These are phyloP conservation scores for Viridothelium virens DNA, from an alignment of 495 filamentous ascomycete species.

Conservation along the genomic window DNA sequence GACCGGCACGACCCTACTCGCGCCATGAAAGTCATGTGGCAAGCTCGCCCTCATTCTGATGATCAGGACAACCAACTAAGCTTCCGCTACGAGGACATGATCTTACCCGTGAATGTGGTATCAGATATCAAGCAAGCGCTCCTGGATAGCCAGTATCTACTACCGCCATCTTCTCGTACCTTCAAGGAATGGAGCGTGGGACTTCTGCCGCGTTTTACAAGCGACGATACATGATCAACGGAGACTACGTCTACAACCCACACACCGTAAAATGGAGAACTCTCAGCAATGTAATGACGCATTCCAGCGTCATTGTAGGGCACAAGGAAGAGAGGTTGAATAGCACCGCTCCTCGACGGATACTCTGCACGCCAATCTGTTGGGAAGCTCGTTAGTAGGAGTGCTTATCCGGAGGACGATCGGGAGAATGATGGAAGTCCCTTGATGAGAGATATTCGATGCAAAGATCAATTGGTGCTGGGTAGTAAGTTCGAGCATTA, in stretches of 20 bases:
- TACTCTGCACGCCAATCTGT: too few relatives aligned
- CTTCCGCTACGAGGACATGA: slow-evolving; percentile 25
- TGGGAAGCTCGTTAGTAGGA: too few relatives aligned
- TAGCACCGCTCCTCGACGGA: too few relatives aligned
- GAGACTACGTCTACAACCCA: neutral
- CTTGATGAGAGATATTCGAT: too few relatives aligned
- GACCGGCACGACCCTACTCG: slow-evolving; percentile 25
- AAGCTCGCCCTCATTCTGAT: neutral
- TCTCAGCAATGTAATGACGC: too few relatives aligned
- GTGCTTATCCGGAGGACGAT: too few relatives aligned
- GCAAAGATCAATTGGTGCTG: too few relatives aligned
- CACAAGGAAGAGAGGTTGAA: too few relatives aligned
- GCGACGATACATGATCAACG: slow-evolving; percentile 14
- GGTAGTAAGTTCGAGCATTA: too few relatives aligned
- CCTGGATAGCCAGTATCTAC: slow-evolving; percentile 17
- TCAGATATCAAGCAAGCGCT: slow-evolving; percentile 21
- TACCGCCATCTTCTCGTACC: slow-evolving; percentile 26
- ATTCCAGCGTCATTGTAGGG: too few relatives aligned
- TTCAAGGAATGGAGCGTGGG: slow-evolving; percentile 28
- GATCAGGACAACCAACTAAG: neutral
- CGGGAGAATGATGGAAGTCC: too few relatives aligned
- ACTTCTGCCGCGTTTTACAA: slow-evolving; percentile 26
- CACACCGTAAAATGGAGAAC: too few relatives aligned
- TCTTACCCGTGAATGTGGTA: slow-evolving; percentile 16
- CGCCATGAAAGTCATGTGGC: slow-evolving; percentile 33